Conservation (phyloP, 768 basidiomycete genomes). For the Paxillus ammoniavirescens region DNA sequence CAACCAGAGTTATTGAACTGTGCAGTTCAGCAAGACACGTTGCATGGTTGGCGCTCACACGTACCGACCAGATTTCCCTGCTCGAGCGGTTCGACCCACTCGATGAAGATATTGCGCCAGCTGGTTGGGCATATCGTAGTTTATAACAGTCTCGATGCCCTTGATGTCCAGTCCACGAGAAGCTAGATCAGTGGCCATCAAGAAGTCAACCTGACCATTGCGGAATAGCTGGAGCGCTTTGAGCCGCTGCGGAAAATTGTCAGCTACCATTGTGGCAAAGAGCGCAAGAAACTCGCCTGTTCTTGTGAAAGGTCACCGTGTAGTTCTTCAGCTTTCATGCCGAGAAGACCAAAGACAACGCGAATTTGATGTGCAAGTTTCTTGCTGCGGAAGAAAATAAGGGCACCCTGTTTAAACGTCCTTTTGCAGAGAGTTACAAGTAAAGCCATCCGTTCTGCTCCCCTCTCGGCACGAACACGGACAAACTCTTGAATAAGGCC, state of each 20-base stretch:
- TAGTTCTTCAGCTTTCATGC: slow-evolving; percentile 87
- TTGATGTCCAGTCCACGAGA: slow-evolving; percentile 97
- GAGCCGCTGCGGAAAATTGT: slow-evolving; percentile 58
- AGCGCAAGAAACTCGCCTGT: slow-evolving; percentile 53
- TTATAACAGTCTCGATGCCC: slow-evolving; percentile 95
- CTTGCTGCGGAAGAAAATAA: slow-evolving; percentile 96
- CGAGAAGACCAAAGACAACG: slow-evolving; percentile 85
- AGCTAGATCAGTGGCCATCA: slow-evolving; percentile 96
- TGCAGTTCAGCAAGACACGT: slow-evolving; percentile 5
- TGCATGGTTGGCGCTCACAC: slow-evolving; percentile 24
- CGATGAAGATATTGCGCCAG: slow-evolving; percentile 94
- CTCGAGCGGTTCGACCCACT: slow-evolving; percentile 95
- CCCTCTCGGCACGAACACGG: slow-evolving; percentile 79
- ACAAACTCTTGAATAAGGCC: slow-evolving; percentile 94
- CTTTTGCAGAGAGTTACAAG: slow-evolving; percentile 84
- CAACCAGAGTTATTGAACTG: slow-evolving; percentile 93
- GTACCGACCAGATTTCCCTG: slow-evolving; percentile 88
- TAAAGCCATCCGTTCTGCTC: slow-evolving; percentile 71
- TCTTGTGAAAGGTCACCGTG: slow-evolving; percentile 97
- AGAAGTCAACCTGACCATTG: slow-evolving; percentile 82
- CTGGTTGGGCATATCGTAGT: slow-evolving; percentile 97
- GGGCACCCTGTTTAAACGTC: slow-evolving; percentile 79
- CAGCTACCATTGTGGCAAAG: slow-evolving; percentile 1
- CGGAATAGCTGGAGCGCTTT: slow-evolving; percentile 84
- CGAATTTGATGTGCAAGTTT: slow-evolving; percentile 97